A percentile compares a stretch with the other conserved stretches of the same genome.
Conservation (phyloP, 352 stramenopile species). For the Thalassiosira exigua region DNA sequence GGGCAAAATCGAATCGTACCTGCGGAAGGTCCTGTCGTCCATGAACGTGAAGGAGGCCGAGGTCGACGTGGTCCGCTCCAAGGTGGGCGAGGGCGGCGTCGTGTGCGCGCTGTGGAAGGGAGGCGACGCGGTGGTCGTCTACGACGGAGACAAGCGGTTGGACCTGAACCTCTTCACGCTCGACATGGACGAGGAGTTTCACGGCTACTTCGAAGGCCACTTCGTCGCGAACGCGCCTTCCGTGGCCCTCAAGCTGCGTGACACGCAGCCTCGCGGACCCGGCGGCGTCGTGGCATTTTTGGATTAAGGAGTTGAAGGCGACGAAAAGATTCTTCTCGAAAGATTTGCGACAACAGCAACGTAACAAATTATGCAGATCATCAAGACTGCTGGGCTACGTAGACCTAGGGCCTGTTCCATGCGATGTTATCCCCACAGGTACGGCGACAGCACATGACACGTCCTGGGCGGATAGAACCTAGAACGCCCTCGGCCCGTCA, state of each 20-base stretch:
- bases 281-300: conserved; percentile 2
- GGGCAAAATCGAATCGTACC: not conserved
- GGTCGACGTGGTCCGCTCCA: not conserved
- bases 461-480: no score
- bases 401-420: no score
- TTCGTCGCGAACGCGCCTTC: not conserved
- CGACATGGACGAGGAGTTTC: not conserved
- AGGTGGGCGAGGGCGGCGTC: not conserved
- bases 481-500: no score
- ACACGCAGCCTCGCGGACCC: conserved; percentile 3
- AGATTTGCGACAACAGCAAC: no score
- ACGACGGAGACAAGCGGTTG: not conserved
- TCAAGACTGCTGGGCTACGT: no score
- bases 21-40: not conserved
- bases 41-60: not conserved
- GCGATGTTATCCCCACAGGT: no score
- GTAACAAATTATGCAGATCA: no score
- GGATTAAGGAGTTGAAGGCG: no score
- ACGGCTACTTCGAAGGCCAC: not conserved
- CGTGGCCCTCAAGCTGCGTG: conserved; percentile 1
- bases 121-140: not conserved
- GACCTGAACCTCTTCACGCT: conserved; percentile 1
- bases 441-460: no score
- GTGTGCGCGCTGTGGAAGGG: not conserved
- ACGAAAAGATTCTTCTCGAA: no score